Evolutionary conservation across 192 early-diverging fungal species (phyloP), one percentile per base, ranked within the genome.

Genomic region (Umbelopsis ramanniana): DNA sequence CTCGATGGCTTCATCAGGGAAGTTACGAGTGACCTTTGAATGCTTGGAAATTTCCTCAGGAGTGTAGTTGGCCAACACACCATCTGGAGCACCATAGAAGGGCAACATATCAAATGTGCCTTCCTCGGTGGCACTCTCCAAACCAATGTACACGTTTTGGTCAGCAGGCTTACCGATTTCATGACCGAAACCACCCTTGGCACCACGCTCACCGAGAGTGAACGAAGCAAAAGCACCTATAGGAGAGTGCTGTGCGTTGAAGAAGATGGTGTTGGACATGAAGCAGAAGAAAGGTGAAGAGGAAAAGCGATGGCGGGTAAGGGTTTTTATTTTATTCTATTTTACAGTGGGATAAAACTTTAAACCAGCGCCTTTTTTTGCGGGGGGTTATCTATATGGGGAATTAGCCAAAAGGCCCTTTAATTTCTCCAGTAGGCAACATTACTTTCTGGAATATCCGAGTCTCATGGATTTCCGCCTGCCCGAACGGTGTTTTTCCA

Each of bases 241-340:
- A 14, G 72, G 72, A 47, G 72, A 73, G 9, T 73, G 72, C 40
- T 73, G 72, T 47, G 72, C 72, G n/a, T 73, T 73, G 26, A 73
- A 73, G 70, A 70, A 70, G 52, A 66, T 45, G 11, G 72, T 35
- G 4, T 63, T 63, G 14, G 57, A 29, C 57, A 63, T 63, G 9
- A 37, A 17, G 33, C 11, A 19, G 33, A 37, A 14, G 11, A 63
- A 63, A 14, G 6, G 54, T 22, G 11, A 43, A 43, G 11, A 43
- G 40, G 11, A 43, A 43, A 43, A 12, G 6, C 6, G 11, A 43
- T 1, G 40, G 6, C 6, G 40, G 11, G 40, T 0, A 43, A 43
- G 11, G 40, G 40, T 43, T 43, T 12, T 12, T 43, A 12, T 43
- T 7, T 11, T 11, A 43, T 43, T 43, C 6, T 43, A 43, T 43